Conservation (phyloP, 163 green algal genomes). For the Scenedesmus sp. region DNA sequence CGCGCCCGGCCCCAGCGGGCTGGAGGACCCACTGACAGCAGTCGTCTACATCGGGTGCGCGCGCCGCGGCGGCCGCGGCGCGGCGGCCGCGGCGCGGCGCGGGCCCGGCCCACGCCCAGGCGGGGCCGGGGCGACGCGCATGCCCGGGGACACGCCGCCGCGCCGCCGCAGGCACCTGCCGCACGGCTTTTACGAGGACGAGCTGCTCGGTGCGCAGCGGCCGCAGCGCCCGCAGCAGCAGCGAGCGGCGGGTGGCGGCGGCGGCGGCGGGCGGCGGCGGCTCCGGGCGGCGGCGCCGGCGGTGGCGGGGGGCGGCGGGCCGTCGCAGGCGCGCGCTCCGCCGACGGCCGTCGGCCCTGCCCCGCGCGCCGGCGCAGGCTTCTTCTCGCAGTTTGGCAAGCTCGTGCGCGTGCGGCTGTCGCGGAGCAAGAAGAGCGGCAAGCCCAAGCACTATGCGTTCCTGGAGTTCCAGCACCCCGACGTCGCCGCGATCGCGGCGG, state of each 20-base stretch:
- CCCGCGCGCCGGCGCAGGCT: conserved; percentile 73
- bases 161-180: conserved; percentile 81
- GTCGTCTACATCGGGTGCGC: conserved; percentile 54
- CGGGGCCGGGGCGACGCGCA: too few species aligned
- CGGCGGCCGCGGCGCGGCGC: too few species aligned
- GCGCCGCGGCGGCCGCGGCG: background rate
- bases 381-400: conserved; percentile 96
- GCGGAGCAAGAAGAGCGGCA: conserved; percentile 90
- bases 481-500: conserved; percentile 91
- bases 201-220: conserved; percentile 83
- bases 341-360: too few species aligned
- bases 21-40: conserved; percentile 21
- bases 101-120: too few species aligned
- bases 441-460: conserved; percentile 94
- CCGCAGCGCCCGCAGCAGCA: background rate
- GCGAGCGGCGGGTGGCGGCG: too few species aligned
- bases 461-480: conserved; percentile 93
- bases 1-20: conserved; percentile 11
- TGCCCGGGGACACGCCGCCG: too few species aligned
- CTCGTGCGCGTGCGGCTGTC: conserved; percentile 87
- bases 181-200: conserved; percentile 97
- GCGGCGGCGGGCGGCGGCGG: background rate
- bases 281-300: too few species aligned
- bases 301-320: too few species aligned
- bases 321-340: too few species aligned